phyloP scores from a whole-genome alignment of 1,284 basidiomycete genomes.

The Rhodotorula sp. region DNA sequence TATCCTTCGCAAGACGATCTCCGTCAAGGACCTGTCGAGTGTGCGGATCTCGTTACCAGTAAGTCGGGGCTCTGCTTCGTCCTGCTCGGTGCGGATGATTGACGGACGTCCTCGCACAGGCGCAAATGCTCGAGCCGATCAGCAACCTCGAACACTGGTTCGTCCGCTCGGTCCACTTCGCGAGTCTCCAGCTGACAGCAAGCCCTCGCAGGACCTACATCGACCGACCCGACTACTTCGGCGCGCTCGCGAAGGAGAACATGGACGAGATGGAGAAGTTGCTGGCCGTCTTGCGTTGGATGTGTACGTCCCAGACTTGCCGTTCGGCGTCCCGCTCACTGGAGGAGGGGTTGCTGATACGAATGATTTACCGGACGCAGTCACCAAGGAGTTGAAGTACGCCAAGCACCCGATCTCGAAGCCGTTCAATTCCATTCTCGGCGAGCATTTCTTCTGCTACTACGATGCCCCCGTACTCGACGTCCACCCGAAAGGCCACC shows the following conservation, averaged over 20 bases:
- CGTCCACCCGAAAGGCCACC: slow-evolving; percentile 45
- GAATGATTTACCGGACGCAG: not conserved
- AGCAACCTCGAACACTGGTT: slow-evolving; percentile 93
- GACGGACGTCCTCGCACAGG: not conserved
- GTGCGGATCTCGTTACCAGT: slow-evolving; percentile 32
- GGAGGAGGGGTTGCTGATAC: not conserved
- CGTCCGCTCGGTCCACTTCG: slow-evolving; percentile 48
- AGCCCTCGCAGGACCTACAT: slow-evolving; percentile 70
- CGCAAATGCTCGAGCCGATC: slow-evolving; percentile 62
- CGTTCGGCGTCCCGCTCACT: not conserved
- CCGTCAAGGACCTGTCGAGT: slow-evolving; percentile 32
- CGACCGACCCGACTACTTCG: slow-evolving; percentile 76
- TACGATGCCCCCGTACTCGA: slow-evolving; percentile 54
- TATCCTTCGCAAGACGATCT: slow-evolving; percentile 29
- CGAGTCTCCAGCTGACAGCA: not conserved
- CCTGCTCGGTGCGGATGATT: too few species aligned
- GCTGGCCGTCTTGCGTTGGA: slow-evolving; percentile 82
- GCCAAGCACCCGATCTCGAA: slow-evolving; percentile 57
- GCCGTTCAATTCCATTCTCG: slow-evolving; percentile 69
- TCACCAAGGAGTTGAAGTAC: slow-evolving; percentile 79
- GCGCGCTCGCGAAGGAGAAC: slow-evolving; percentile 31
- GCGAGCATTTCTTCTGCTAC: slow-evolving; percentile 83
- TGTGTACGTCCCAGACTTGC: not conserved
- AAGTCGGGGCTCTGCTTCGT: not conserved
- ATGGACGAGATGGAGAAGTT: slow-evolving; percentile 82